Percentiles rank a stretch among this genome's conserved stretches.
Evolutionary conservation across 495 filamentous ascomycete species (phyloP).

Genomic region (Neurospora sp.): DNA sequence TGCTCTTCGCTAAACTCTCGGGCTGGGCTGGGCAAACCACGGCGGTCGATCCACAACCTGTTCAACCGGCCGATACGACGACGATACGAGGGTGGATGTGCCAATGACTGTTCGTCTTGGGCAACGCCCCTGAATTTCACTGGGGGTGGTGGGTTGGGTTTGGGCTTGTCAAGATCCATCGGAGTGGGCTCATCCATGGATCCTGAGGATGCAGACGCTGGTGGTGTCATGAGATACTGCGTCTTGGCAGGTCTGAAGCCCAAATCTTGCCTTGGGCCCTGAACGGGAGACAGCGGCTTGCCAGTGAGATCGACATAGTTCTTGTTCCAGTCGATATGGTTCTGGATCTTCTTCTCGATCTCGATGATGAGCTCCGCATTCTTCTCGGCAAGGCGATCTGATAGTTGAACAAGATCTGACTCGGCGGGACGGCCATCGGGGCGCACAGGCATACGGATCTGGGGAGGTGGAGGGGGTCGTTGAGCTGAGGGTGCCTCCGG

Average conservation of each 20-base stretch:
- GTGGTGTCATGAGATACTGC: conserved; percentile 77
- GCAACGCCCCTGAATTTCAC: conserved; percentile 27
- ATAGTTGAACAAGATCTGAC: conserved; percentile 64
- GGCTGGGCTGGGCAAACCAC: conserved; percentile 43
- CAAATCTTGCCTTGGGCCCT: conserved; percentile 48
- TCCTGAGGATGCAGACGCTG: conserved; percentile 64
- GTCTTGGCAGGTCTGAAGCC: conserved; percentile 64
- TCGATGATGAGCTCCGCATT: conserved; percentile 67
- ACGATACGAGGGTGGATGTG: conserved; percentile 59
- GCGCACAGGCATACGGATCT: conserved; percentile 57
- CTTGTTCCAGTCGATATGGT: conserved; percentile 80
- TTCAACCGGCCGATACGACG: conserved; percentile 69
- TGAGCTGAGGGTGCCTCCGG: conserved; percentile 45
- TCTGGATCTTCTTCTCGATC: conserved; percentile 68
- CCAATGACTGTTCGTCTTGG: conserved; percentile 30
- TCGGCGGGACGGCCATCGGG: conserved; percentile 60
- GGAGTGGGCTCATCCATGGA: conserved; percentile 36
- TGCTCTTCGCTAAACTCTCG: conserved; percentile 41
- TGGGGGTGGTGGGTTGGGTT: conserved; percentile 10
- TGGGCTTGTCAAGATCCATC: conserved; percentile 28
- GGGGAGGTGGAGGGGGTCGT: conserved; percentile 40
- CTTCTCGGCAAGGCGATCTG: conserved; percentile 69
- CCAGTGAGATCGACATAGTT: conserved; percentile 75
- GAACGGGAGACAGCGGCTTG: conserved; percentile 66
- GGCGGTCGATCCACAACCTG: conserved; percentile 73